Conservation (phyloP, 2,329 filamentous ascomycete species). For the Triangularia setosa region DNA sequence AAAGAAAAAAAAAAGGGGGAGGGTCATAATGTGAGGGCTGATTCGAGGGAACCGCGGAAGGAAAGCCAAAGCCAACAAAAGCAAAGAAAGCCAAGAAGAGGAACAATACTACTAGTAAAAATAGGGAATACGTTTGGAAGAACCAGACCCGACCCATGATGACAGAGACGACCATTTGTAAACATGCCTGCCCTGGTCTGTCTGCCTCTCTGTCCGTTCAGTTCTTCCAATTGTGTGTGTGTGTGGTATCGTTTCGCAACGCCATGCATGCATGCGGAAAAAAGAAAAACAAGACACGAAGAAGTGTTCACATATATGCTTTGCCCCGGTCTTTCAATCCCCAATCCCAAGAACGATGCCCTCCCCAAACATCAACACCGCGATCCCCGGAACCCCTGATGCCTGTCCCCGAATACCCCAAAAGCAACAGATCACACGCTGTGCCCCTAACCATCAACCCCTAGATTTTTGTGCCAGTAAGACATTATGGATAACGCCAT, state of each 20-base stretch:
- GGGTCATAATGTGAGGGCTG: constrained; percentile 9
- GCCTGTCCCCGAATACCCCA: not conserved
- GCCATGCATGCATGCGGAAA: constrained; percentile 14
- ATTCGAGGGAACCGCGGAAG: not conserved
- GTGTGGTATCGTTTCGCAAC: constrained; percentile 17
- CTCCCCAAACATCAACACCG: not conserved
- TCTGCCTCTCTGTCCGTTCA: not conserved
- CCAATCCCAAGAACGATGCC: not conserved
- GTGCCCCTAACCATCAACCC: constrained; percentile 8
- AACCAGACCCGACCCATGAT: not conserved
- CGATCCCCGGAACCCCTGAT: not conserved
- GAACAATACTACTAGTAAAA: not conserved
- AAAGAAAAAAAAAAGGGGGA: constrained; percentile 11
- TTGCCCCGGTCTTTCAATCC: not conserved
- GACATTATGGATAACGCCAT: constrained; percentile 30
- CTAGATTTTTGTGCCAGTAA: constrained; percentile 21
- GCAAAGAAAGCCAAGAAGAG: not conserved
- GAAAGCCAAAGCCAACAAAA: not conserved
- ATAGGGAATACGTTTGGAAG: not conserved
- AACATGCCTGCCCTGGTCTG: not conserved
- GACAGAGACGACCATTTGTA: not conserved
- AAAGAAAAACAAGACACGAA: not conserved
- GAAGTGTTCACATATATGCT: not conserved
- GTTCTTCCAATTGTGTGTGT: not conserved
- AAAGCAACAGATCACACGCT: constrained; percentile 18